These are phyloP conservation scores for Tulasnella sp. DNA, from an alignment of 768 basidiomycete genomes.

Conservation along the genomic window DNA sequence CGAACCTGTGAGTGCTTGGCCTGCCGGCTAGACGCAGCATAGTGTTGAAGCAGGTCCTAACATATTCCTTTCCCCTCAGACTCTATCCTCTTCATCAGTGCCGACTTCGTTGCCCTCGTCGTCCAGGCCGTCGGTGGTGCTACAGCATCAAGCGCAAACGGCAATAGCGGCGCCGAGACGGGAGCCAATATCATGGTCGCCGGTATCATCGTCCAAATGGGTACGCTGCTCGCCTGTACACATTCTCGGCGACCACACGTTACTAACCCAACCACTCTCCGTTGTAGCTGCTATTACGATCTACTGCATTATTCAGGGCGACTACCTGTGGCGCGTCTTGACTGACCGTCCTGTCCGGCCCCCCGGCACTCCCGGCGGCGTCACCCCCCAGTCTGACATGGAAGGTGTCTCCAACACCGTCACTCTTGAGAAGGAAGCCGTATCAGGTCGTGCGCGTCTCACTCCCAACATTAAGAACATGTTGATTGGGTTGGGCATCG, in stretches of 20 bases:
- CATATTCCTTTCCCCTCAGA: slow-evolving; percentile 20
- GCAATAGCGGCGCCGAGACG: slow-evolving; percentile 29
- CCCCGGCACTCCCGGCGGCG: slow-evolving; percentile 37
- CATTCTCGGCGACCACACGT: neutral
- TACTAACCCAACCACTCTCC: neutral
- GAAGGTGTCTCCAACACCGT: slow-evolving; percentile 29
- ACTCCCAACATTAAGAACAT: slow-evolving; percentile 24
- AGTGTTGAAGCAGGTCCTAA: neutral
- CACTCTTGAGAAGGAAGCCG: neutral
- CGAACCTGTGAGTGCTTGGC: slow-evolving; percentile 34
- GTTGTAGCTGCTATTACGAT: slow-evolving; percentile 3
- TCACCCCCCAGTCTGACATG: slow-evolving; percentile 39
- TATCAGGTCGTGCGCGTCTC: slow-evolving; percentile 5
- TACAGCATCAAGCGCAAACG: slow-evolving; percentile 37
- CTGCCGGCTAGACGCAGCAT: neutral
- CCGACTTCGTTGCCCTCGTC: slow-evolving; percentile 52
- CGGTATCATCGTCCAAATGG: slow-evolving; percentile 26
- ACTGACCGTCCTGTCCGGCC: slow-evolving; percentile 22
- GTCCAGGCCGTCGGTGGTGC: slow-evolving; percentile 60
- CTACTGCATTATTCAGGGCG: slow-evolving; percentile 13
- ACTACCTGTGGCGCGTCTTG: slow-evolving; percentile 1
- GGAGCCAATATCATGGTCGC: slow-evolving; percentile 52
- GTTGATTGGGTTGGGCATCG: slow-evolving; percentile 25
- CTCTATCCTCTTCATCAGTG: slow-evolving; percentile 30
- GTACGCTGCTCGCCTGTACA: neutral